These are phyloP conservation scores for Penicillium polonicum DNA, from an alignment of 2,329 filamentous ascomycete genomes.

Conservation along the genomic window DNA sequence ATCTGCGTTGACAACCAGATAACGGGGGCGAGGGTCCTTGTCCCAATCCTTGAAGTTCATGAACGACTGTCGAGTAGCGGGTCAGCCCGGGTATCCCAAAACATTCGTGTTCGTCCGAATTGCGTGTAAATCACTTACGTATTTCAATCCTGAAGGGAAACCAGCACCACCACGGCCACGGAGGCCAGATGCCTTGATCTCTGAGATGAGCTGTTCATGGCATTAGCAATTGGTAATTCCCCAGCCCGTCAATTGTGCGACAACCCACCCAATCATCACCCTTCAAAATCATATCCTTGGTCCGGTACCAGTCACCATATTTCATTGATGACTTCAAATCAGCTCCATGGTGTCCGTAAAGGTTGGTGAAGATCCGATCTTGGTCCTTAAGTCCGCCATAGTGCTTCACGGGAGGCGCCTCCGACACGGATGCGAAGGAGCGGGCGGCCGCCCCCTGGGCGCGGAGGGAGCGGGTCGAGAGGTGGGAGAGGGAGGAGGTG, in stretches of 20 bases:
- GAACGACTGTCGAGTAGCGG: conserved; percentile 67
- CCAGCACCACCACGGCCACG: conserved; percentile 95
- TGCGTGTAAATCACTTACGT: conserved; percentile 63
- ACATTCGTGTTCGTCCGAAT: neutral
- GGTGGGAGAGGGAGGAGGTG: conserved; percentile 40
- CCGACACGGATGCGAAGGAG: conserved; percentile 77
- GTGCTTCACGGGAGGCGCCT: conserved; percentile 59
- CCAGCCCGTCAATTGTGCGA: conserved; percentile 7
- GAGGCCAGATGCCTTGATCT: conserved; percentile 94
- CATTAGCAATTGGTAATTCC: conserved; percentile 25
- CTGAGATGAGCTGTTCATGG: conserved; percentile 73
- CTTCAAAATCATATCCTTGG: conserved; percentile 96
- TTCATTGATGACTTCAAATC: conserved; percentile 94
- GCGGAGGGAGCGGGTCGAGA: conserved; percentile 44
- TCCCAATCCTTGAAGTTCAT: conserved; percentile 99
- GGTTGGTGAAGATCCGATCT: conserved; percentile 98
- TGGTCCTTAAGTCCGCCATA: conserved; percentile 92
- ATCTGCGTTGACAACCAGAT: conserved; percentile 96
- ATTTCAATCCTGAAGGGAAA: conserved; percentile 98
- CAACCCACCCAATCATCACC: conserved; percentile 81
- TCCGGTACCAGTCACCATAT: conserved; percentile 99
- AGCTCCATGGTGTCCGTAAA: conserved; percentile 88
- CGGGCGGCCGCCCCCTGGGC: conserved; percentile 50
- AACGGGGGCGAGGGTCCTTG: conserved; percentile 92
- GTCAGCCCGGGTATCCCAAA: conserved; percentile 14